Conservation (phyloP, 2,329 filamentous ascomycete species). For the Harringtonia aguacate region DNA sequence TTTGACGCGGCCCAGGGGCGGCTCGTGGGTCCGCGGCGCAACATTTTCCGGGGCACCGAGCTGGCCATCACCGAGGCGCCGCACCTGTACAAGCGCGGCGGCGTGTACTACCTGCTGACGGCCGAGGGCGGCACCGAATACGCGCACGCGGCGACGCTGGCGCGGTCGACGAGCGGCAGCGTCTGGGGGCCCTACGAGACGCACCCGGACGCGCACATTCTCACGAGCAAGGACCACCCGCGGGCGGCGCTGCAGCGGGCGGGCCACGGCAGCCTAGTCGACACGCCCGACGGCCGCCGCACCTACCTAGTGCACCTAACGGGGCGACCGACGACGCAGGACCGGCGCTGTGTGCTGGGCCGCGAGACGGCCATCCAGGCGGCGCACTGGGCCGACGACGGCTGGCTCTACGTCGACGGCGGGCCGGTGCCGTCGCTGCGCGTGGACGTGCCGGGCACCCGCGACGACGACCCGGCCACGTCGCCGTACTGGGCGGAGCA, state of each 20-base stretch:
- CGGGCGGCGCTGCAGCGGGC: constrained; percentile 40
- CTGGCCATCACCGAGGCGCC: constrained; percentile 44
- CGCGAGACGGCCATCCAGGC: constrained; percentile 49
- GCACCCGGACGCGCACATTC: constrained; percentile 46
- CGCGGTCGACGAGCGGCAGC: constrained; percentile 29
- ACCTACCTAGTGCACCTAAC: constrained; percentile 44
- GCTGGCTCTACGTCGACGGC: constrained; percentile 52
- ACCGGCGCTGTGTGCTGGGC: constrained; percentile 41
- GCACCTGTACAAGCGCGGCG: constrained; percentile 46
- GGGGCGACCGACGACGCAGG: constrained; percentile 39
- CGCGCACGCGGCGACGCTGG: constrained; percentile 48
- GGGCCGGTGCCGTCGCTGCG: constrained; percentile 43
- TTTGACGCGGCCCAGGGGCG: constrained; percentile 37
- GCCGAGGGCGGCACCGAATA: constrained; percentile 52
- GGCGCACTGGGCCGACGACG: constrained; percentile 45
- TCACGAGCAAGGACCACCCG: constrained; percentile 41
- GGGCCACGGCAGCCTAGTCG: constrained; percentile 38
- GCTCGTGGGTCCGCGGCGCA: constrained; percentile 45
- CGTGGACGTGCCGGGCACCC: constrained; percentile 38
- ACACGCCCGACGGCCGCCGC: constrained; percentile 37
- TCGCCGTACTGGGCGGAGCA: constrained; percentile 36
- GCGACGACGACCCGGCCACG: constrained; percentile 22
- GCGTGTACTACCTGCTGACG: constrained; percentile 49
- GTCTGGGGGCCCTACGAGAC: constrained; percentile 53
- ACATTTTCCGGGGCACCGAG: constrained; percentile 43